Evolutionary conservation across 2,329 filamentous ascomycete genomes (phyloP).

Genomic region (Neonectria sp.): DNA sequence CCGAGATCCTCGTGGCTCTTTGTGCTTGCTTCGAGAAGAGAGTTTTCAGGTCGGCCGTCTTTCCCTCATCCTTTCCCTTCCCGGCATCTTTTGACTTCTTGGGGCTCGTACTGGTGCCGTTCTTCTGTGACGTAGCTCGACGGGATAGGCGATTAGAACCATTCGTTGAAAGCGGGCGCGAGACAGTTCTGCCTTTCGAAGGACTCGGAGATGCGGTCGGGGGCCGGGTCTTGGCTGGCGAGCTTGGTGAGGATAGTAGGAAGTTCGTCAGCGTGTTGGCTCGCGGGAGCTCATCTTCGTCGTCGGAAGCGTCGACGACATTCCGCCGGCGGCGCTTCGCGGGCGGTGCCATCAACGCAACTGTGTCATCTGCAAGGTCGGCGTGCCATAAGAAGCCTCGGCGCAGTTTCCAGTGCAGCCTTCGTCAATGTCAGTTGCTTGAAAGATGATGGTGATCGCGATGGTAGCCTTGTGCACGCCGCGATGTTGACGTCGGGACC

Average conservation of each 20-base stretch:
- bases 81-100: constrained; percentile 57
- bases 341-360: constrained; percentile 68
- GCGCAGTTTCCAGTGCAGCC: constrained; percentile 17
- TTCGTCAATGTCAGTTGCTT: constrained; percentile 17
- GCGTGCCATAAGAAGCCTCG: constrained; percentile 41
- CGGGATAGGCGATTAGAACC: constrained; percentile 42
- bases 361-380: constrained; percentile 46
- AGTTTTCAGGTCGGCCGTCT: constrained; percentile 69
- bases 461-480: constrained; percentile 39
- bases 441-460: constrained; percentile 30
- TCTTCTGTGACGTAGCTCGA: constrained; percentile 48
- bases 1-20: constrained; percentile 56
- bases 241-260: constrained; percentile 67
- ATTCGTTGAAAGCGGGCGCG: constrained; percentile 40
- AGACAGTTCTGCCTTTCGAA: constrained; percentile 49
- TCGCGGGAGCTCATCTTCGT: constrained; percentile 62
- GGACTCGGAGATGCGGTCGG: constrained; percentile 60
- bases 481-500: constrained; percentile 37
- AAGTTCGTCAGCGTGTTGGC: constrained; percentile 68
- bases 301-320: constrained; percentile 65
- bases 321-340: constrained; percentile 73
- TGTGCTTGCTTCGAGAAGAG: constrained; percentile 75
- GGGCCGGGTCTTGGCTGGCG: constrained; percentile 52
- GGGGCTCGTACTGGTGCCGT: constrained; percentile 51
- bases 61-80: constrained; percentile 66